phyloP scores from a whole-genome alignment of 2,329 filamentous ascomycete species.

The Taxawa tesnikishii region DNA sequence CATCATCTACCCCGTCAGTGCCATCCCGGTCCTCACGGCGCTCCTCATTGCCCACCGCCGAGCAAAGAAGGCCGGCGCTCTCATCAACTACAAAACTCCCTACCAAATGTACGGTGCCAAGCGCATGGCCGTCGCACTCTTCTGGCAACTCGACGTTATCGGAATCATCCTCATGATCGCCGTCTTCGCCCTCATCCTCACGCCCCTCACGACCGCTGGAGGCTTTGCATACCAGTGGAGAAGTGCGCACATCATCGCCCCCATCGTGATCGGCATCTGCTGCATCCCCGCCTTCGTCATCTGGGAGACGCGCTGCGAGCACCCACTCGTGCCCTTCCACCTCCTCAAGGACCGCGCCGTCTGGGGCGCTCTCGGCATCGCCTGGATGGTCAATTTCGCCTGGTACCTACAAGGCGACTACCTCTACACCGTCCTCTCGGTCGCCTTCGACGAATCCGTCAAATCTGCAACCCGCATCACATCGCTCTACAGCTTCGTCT shows the following conservation, averaged over 20 bases:
- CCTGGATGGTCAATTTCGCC: slow-evolving; percentile 41
- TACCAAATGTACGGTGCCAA: slow-evolving; percentile 28
- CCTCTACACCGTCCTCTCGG: slow-evolving; percentile 49
- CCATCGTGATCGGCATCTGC: slow-evolving; percentile 25
- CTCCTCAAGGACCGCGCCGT: slow-evolving; percentile 52
- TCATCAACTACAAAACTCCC: slow-evolving; percentile 32
- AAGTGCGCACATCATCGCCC: slow-evolving; percentile 26
- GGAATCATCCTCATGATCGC: slow-evolving; percentile 49
- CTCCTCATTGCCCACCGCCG: slow-evolving; percentile 39
- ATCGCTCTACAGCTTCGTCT: slow-evolving; percentile 46
- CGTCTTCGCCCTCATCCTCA: slow-evolving; percentile 53
- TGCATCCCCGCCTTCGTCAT: slow-evolving; percentile 24
- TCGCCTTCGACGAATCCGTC: slow-evolving; percentile 48
- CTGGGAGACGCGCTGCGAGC: slow-evolving; percentile 27
- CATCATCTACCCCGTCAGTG: slow-evolving; percentile 50
- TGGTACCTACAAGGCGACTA: slow-evolving; percentile 55
- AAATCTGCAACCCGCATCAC: slow-evolving; percentile 45
- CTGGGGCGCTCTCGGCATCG: slow-evolving; percentile 51
- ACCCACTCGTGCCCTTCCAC: slow-evolving; percentile 28
- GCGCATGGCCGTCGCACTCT: slow-evolving; percentile 31
- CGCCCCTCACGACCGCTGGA: slow-evolving; percentile 49
- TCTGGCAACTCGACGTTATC: slow-evolving; percentile 45
- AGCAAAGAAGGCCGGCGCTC: slow-evolving; percentile 38
- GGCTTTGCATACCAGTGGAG: slow-evolving; percentile 22
- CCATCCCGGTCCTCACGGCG: slow-evolving; percentile 45